Evolutionary conservation across 441 rosid genomes (phyloP).

Genomic region (Erodium texanum): DNA sequence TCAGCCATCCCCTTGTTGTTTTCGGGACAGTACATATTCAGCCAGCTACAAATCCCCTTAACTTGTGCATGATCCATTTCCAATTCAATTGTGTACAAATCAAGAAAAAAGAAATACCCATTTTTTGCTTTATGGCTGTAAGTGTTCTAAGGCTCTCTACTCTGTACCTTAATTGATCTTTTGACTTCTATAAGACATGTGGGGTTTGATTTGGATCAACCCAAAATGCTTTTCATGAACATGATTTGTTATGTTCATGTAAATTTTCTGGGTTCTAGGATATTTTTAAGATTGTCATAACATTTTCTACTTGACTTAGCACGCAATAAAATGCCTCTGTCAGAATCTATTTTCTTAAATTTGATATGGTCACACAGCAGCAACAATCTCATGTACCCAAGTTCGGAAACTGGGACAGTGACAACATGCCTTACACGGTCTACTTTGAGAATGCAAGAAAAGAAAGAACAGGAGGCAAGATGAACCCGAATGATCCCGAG

Average conservation of each 20-base stretch:
- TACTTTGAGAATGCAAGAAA: constrained; percentile 46
- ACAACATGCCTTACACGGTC: constrained; percentile 36
- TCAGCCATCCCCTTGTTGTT: neutral
- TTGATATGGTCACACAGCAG: constrained; percentile 17
- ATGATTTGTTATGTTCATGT: no score
- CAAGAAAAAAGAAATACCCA: neutral
- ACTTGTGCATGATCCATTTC: neutral
- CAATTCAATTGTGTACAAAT: neutral
- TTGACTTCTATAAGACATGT: neutral
- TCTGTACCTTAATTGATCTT: neutral
- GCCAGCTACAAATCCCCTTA: neutral
- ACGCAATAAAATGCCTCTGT: neutral
- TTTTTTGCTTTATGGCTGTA: neutral
- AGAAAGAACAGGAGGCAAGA: constrained; percentile 22
- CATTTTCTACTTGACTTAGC: neutral
- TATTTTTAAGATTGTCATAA: neutral
- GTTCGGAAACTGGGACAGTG: constrained; percentile 51
- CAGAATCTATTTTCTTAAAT: no score
- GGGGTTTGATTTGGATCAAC: neutral
- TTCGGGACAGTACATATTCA: neutral
- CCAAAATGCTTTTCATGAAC: neutral
- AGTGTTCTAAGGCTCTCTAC: neutral
- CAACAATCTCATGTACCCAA: constrained; percentile 36
- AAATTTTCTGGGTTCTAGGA: neutral
- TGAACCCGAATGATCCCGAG: constrained; percentile 48